Evolutionary conservation across 2,329 filamentous ascomycete genomes (phyloP).

Genomic region (Colletotrichum liaoningense): DNA sequence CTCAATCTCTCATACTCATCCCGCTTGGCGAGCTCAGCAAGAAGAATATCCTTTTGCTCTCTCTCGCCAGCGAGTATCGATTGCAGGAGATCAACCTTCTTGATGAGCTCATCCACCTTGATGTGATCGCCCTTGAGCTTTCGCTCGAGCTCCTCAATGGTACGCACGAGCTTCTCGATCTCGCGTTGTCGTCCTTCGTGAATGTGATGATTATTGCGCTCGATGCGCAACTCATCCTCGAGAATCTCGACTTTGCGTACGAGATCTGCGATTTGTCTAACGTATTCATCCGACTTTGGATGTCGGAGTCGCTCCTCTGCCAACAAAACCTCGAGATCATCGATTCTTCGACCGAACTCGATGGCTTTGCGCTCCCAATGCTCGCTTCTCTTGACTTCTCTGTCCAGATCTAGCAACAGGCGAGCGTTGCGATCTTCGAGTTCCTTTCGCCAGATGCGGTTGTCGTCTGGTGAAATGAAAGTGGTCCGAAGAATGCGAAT

Average conservation of each 20-base stretch:
- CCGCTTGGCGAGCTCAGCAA: conserved; percentile 26
- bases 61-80: conserved; percentile 20
- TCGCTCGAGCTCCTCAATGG: conserved; percentile 16
- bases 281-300: conserved; percentile 13
- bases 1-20: conserved; percentile 19
- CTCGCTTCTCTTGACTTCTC: conserved; percentile 92
- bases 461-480: conserved; percentile 22
- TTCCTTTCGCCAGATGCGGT: conserved; percentile 23
- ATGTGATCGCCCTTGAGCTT: conserved; percentile 27
- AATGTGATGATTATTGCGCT: conserved; percentile 16
- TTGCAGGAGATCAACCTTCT: conserved; percentile 28
- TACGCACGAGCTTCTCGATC: conserved; percentile 22
- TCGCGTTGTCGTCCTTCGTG: conserved; percentile 20
- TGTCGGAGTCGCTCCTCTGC: conserved; percentile 21
- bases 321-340: conserved; percentile 24
- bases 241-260: conserved; percentile 29
- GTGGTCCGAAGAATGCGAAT: conserved; percentile 18
- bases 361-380: conserved; percentile 91
- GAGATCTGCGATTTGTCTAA: conserved; percentile 25
- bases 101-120: conserved; percentile 20
- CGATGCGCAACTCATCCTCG: conserved; percentile 26
- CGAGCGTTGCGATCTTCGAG: conserved; percentile 25
- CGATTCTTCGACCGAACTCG: conserved; percentile 18
- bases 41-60: conserved; percentile 22
- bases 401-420: conserved; percentile 80